Base-by-base conservation (phyloP, 305 asterid species). In the Fraxinus floribunda region DNA sequence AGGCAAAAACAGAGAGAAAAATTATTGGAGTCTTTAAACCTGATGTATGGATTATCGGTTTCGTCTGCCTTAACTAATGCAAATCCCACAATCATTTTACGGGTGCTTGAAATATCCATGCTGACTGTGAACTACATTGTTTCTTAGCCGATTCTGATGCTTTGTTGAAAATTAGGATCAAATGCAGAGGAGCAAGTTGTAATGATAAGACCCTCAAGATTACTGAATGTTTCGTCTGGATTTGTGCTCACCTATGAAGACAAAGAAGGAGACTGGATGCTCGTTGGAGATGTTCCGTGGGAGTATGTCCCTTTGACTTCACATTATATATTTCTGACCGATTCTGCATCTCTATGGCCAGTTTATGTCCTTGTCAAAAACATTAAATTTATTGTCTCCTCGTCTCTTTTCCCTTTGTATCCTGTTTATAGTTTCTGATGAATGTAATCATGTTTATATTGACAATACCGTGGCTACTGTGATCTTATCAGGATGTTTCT, bases 241-340 rank as follows among this genome's bases (percentile, higher is more conserved):
- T 95, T 89, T 84, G 95, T 92, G 85, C 95, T 92, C 79, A 93
- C 98, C 74, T 95, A 95, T 82, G 97, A 93, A 84, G 98, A 93
- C 88, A 94, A 89, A 88, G 98, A 94, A 1, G 95, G 95, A 75
- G 97, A 94, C 39, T 91, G 97, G 97, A 93, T 94, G 98, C 97
- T 94, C 36, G 98, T 93, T 81, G 97, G 98, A 81, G 97, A 94
- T 85, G 97, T 93, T 82, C 97, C 98, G 20, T 94, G 97, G 97
- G 92, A 88, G 98, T 93, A 93, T 36, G 96, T 87, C 74, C 82
- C 82, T 71, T 46, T 55, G 70, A 16, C 60, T 38, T 71, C 62
- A 13, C 52, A 60, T 10, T 52, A 68, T 82, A 30, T 13, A 15
- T 52, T 44, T 52, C 36, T 24, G 57, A 24, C 29, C 39, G 38